A percentile compares a stretch with the other conserved stretches of the same genome.
phyloP scores from a whole-genome alignment of 2,329 filamentous ascomycete genomes.

The Lasiodiplodia sp. region DNA sequence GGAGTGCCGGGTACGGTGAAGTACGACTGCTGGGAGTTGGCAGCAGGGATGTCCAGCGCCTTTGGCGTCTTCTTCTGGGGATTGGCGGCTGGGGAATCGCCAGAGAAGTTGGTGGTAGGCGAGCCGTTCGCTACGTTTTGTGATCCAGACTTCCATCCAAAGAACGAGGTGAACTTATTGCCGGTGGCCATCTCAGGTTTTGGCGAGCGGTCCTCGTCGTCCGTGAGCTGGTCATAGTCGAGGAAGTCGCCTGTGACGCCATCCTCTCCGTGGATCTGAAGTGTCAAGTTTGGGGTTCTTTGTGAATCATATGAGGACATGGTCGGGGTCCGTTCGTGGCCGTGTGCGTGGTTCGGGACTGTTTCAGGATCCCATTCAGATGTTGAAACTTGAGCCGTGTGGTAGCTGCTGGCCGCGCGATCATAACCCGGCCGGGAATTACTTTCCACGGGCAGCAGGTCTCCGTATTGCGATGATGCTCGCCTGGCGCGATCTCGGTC shows the following conservation, averaged over 20 bases:
- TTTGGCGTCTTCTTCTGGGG: conserved; percentile 50
- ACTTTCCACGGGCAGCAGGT: conserved; percentile 31
- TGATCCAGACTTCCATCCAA: conserved; percentile 68
- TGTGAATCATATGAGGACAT: conserved; percentile 45
- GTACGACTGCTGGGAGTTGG: conserved; percentile 54
- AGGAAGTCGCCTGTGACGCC: conserved; percentile 47
- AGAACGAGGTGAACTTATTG: conserved; percentile 69
- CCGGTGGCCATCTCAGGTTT: conserved; percentile 43
- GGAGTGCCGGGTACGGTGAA: conserved; percentile 57
- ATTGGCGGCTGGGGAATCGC: conserved; percentile 63
- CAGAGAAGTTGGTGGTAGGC: conserved; percentile 67
- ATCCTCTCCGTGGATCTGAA: conserved; percentile 41
- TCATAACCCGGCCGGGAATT: conserved; percentile 44
- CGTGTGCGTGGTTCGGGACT: conserved; percentile 36
- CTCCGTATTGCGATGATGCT: conserved; percentile 27
- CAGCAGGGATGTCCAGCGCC: conserved; percentile 59
- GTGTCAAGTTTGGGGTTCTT: conserved; percentile 41
- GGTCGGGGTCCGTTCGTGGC: conserved; percentile 45
- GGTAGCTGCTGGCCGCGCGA: conserved; percentile 44
- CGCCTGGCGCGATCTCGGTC: conserved; percentile 33
- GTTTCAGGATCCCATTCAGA: conserved; percentile 37
- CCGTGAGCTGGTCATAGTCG: conserved; percentile 42
- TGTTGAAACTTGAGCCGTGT: conserved; percentile 39
- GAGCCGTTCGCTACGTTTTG: conserved; percentile 62
- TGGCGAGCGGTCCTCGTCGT: conserved; percentile 34